These are phyloP conservation scores for Aureobasidium sp. DNA, from an alignment of 2,329 filamentous ascomycete genomes.

Conservation along the genomic window DNA sequence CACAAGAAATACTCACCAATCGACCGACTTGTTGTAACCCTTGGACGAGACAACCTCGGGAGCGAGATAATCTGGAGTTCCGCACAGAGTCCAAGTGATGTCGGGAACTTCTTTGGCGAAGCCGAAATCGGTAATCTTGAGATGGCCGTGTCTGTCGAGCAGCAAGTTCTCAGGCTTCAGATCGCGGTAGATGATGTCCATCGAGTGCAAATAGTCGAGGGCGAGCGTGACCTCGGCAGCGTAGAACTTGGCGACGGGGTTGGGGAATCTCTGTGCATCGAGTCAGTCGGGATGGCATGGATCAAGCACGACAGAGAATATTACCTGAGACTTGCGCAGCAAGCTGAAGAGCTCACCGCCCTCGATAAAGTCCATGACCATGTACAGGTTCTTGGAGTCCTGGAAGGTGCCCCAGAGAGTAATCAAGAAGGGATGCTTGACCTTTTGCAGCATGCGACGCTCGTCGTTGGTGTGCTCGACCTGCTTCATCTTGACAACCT, in stretches of 20 bases:
- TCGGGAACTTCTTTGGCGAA: constrained; percentile 98
- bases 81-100: constrained; percentile 98
- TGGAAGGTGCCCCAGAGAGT: constrained; percentile 98
- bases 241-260: constrained; percentile 98
- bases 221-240: constrained; percentile 94
- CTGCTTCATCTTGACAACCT: constrained; percentile 99
- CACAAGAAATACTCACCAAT: constrained; percentile 63
- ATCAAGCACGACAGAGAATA: constrained; percentile 24
- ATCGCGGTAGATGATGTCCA: constrained; percentile 96
- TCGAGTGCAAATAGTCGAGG: constrained; percentile 87
- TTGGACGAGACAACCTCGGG: constrained; percentile 99
- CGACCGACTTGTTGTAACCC: constrained; percentile 98
- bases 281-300: constrained; percentile 15
- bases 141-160: constrained; percentile 83
- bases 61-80: constrained; percentile 93
- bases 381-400: constrained; percentile 91
- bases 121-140: constrained; percentile 97
- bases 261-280: constrained; percentile 77
- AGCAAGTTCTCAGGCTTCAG: constrained; percentile 92
- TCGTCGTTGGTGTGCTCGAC: constrained; percentile 99
- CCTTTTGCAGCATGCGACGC: constrained; percentile 87
- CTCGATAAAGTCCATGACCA: constrained; percentile 99
- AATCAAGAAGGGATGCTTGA: constrained; percentile 96
- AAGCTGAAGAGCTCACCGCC: constrained; percentile 95
- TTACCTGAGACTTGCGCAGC: constrained; percentile 83